A percentile compares a stretch with the other conserved stretches of the same genome.
Conservation (phyloP, 371 early-diverging fungal genomes). For the Mortierella sp. region DNA sequence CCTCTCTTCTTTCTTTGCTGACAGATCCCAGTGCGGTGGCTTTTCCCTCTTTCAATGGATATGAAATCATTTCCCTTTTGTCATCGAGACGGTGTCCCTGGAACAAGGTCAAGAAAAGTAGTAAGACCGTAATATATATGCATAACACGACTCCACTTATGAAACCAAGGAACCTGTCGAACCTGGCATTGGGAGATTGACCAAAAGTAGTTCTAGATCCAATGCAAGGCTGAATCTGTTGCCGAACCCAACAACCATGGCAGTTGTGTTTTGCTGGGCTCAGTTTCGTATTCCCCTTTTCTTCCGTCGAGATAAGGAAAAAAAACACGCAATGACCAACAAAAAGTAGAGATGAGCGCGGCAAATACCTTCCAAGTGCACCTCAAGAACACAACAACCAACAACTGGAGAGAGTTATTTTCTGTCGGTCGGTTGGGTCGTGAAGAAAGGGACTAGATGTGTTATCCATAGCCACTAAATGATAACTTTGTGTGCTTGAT, state of each 20-base stretch:
- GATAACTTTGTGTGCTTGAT: not conserved
- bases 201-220: not conserved
- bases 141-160: too few species aligned
- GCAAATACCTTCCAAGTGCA: not conserved
- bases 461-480: not conserved
- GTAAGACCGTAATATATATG: not conserved
- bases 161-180: too few species aligned
- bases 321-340: slow-evolving; percentile 7
- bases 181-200: not conserved
- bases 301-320: not conserved
- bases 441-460: not conserved
- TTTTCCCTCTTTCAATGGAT: not conserved
- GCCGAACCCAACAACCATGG: not conserved
- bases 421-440: not conserved
- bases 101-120: not conserved
- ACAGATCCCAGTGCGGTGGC: not conserved
- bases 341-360: not conserved
- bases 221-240: not conserved
- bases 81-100: not conserved
- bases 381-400: not conserved
- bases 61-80: not conserved
- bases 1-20: not conserved
- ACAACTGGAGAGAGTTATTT: not conserved
- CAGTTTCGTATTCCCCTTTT: too few species aligned
- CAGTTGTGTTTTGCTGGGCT: not conserved